Base-by-base conservation (phyloP, 768 basidiomycete genomes). In the Serendipita sp. region DNA sequence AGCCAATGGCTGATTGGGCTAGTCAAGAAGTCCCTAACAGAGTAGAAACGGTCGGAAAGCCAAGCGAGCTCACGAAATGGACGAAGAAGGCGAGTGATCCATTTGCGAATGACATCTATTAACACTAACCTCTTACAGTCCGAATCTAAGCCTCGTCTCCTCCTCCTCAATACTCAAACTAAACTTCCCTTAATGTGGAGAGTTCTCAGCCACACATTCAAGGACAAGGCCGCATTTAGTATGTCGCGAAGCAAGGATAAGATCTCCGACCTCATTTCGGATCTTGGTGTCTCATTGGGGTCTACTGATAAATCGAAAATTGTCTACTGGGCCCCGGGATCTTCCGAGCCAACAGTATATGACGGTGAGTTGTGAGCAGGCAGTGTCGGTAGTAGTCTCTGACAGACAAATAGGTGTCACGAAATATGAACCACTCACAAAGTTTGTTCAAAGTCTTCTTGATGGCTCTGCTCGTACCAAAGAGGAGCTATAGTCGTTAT, bases 111-210 rank as follows among this genome's bases (percentile, higher is more conserved):
- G 37, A 7, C 30, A 38, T 35, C 15, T 16, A 18, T 30, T n/a
- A 32, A 7, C 44, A 28, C 60, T 37, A 28, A n/a, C 18, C 2
- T 48, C 11, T 38, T 18, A 45, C 13, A 34, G 44, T 32, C 13
- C 1, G 32, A 24, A 56, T 48, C 24, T 5, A 73, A 78, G 67
- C 77, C 79, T 34, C 84, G 85, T 16, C 83, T 83, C 3, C 76
- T 92, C 5, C 79, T 89, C 13, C 73, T 88, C 65, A 88, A 86
- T 70, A 85, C 89, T 72, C 85, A 86, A 66, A 86, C 84, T 69
- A 83, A 82, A 69, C 82, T 83, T 51, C 91, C 90, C 1, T 74
- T 92, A 10, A 76, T 92, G 45, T 92, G 89, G 90, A 82, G 86
- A 68, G 84, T 87, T 24, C 79, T 92, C 32, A 82, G 80, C 28